Percentiles rank a stretch among this genome's conserved stretches.
These are phyloP conservation scores for Phialemoniopsis sp. DNA, from an alignment of 2,329 filamentous ascomycete species.

Conservation along the genomic window DNA sequence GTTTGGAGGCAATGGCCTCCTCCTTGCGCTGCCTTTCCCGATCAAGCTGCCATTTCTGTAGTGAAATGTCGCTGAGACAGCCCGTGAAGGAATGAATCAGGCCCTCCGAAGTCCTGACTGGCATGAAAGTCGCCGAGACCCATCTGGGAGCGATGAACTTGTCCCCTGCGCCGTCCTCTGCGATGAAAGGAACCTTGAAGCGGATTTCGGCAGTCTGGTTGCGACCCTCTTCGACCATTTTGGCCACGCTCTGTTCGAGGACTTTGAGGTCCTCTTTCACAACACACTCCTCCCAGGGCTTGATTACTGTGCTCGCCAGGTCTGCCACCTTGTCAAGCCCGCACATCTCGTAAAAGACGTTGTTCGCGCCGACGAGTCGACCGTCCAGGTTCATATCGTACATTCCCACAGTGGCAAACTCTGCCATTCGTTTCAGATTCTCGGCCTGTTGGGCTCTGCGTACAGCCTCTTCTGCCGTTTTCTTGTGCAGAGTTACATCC, in stretches of 20 bases:
- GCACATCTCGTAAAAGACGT: slow-evolving; percentile 48
- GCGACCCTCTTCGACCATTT: slow-evolving; percentile 32
- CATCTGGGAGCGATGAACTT: slow-evolving; percentile 39
- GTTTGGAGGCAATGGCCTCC: slow-evolving; percentile 53
- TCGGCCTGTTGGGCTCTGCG: slow-evolving; percentile 45
- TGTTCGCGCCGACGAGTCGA: slow-evolving; percentile 45
- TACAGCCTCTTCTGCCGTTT: slow-evolving; percentile 42
- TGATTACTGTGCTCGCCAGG: slow-evolving; percentile 20
- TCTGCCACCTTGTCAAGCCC: slow-evolving; percentile 40
- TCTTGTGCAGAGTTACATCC: slow-evolving; percentile 46
- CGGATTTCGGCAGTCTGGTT: slow-evolving; percentile 43
- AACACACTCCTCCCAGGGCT: slow-evolving; percentile 40
- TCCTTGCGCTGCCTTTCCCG: slow-evolving; percentile 44
- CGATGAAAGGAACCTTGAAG: slow-evolving; percentile 40
- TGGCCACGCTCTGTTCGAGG: slow-evolving; percentile 32
- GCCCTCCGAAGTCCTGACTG: slow-evolving; percentile 40
- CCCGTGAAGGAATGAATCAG: slow-evolving; percentile 43
- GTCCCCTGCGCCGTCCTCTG: slow-evolving; percentile 38
- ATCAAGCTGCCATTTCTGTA: slow-evolving; percentile 47
- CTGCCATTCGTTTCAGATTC: slow-evolving; percentile 49
- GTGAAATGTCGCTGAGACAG: slow-evolving; percentile 43
- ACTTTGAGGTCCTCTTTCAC: slow-evolving; percentile 36
- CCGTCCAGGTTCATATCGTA: slow-evolving; percentile 49
- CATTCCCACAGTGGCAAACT: slow-evolving; percentile 50
- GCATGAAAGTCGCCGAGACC: slow-evolving; percentile 46